Evolutionary conservation across 2,329 filamentous ascomycete species (phyloP).

Genomic region (Scytalidium sp.): DNA sequence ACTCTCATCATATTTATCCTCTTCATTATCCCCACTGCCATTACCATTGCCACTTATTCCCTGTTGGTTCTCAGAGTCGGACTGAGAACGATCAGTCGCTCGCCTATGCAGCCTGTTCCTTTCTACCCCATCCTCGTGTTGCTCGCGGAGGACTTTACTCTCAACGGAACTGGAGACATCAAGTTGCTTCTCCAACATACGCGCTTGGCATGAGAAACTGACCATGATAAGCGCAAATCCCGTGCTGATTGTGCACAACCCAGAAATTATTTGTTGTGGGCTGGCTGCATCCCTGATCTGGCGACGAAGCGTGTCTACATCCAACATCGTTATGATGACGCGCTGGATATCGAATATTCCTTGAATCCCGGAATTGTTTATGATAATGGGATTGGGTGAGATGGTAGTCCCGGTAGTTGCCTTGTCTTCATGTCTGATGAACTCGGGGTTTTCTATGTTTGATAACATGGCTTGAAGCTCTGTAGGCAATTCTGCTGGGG

Average conservation of each 20-base stretch:
- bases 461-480: no score
- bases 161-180: constrained; percentile 27
- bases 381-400: constrained; percentile 30
- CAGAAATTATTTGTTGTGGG: constrained; percentile 24
- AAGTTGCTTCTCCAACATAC: constrained; percentile 26
- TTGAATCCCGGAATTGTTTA: constrained; percentile 27
- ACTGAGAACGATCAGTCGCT: neutral
- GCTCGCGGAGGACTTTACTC: constrained; percentile 18
- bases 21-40: constrained; percentile 5
- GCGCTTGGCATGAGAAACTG: constrained; percentile 26
- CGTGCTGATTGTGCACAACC: constrained; percentile 29
- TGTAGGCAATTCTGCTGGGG: no score
- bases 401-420: constrained; percentile 27
- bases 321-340: constrained; percentile 24
- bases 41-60: constrained; percentile 1
- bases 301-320: constrained; percentile 20
- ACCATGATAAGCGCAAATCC: constrained; percentile 26
- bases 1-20: constrained; percentile 8
- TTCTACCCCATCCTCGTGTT: constrained; percentile 11
- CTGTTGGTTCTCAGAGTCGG: no score
- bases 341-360: constrained; percentile 28
- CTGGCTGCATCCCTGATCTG: constrained; percentile 23
- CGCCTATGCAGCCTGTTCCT: neutral
- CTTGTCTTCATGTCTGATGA: no score
- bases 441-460: no score